phyloP scores from a whole-genome alignment of 1,284 basidiomycete species.

The Tylopilus sp. region DNA sequence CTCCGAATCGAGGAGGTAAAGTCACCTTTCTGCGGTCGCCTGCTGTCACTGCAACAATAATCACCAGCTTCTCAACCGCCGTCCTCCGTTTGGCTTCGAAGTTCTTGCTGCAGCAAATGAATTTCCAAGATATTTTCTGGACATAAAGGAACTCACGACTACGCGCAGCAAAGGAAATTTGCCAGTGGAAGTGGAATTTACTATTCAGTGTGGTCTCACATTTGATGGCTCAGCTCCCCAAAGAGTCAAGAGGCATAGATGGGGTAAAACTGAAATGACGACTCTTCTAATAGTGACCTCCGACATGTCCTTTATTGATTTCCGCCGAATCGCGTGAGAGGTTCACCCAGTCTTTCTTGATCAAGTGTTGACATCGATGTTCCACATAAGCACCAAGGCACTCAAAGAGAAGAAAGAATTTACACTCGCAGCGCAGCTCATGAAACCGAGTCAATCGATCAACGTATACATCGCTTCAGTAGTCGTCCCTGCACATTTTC shows the following conservation, averaged over 20 bases:
- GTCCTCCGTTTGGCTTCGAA: constrained; percentile 67
- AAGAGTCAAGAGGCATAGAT: constrained; percentile 46
- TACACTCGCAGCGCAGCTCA: constrained; percentile 51
- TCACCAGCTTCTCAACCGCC: constrained; percentile 68
- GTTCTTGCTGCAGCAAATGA: constrained; percentile 57
- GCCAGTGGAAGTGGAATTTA: constrained; percentile 59
- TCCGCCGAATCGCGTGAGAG: constrained; percentile 65
- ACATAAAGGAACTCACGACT: constrained; percentile 45
- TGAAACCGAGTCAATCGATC: constrained; percentile 72
- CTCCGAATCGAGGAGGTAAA: constrained; percentile 60
- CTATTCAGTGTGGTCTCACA: constrained; percentile 53
- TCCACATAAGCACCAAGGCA: constrained; percentile 54
- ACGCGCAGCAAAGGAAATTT: constrained; percentile 41
- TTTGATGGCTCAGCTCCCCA: constrained; percentile 25
- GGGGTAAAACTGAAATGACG: constrained; percentile 54
- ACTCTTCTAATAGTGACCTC: constrained; percentile 69
- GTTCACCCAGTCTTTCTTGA: not conserved
- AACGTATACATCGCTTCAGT: constrained; percentile 64
- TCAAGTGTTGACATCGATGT: constrained; percentile 10
- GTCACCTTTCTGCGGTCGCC: not conserved
- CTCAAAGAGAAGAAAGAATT: constrained; percentile 58
- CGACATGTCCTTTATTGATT: constrained; percentile 68
- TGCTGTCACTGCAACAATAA: constrained; percentile 1
- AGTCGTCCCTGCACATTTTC: constrained; percentile 6
- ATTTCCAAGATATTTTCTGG: constrained; percentile 59